Conservation (phyloP, 2,329 filamentous ascomycete genomes). For the Colletotrichum gloeosporioides region DNA sequence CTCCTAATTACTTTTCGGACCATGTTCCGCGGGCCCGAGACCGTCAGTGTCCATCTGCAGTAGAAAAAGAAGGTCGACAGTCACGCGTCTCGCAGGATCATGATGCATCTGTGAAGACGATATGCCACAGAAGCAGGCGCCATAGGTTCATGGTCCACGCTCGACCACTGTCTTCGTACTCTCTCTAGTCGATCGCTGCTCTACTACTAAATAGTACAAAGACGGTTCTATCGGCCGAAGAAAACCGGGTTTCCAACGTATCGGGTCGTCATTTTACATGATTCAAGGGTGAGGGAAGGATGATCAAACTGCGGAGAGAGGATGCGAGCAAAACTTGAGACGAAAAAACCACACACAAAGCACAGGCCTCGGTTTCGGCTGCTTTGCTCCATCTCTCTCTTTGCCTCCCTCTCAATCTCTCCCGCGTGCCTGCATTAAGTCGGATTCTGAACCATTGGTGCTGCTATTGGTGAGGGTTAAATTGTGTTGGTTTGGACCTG, state of each 20-base stretch:
- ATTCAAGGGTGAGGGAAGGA: background rate
- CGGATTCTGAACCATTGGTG: background rate
- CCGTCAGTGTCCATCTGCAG: background rate
- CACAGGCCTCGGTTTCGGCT: constrained; percentile 1
- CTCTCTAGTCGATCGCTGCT: background rate
- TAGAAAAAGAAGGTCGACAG: background rate
- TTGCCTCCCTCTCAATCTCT: background rate
- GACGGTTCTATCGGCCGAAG: background rate
- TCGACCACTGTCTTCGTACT: background rate
- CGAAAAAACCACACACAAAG: background rate
- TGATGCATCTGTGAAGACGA: background rate
- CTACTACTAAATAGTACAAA: background rate
- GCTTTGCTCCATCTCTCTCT: background rate
- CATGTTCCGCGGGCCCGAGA: background rate
- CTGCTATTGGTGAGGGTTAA: background rate
- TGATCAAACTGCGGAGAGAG: background rate
- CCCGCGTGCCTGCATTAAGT: background rate
- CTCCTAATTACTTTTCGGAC: background rate
- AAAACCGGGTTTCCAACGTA: background rate
- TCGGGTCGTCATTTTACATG: background rate
- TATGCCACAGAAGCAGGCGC: background rate
- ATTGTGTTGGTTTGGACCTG: background rate
- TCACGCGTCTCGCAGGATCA: background rate
- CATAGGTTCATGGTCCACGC: background rate
- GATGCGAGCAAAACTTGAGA: constrained; percentile 5